Conservation (phyloP, 805 yeast species). For the Ogataea nitratoaversa region DNA sequence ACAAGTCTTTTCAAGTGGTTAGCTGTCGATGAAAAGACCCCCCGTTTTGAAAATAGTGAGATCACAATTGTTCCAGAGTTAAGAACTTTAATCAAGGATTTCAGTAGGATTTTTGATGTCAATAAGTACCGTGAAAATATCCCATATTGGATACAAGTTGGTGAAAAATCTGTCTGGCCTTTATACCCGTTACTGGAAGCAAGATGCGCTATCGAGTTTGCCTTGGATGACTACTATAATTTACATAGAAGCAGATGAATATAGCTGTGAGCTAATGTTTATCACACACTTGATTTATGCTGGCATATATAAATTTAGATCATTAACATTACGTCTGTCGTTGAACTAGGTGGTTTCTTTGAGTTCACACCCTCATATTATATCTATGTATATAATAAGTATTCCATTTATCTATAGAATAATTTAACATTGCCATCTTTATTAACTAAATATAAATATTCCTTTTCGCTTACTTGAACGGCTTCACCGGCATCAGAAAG, state of each 20-base stretch:
- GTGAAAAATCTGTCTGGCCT: slow-evolving; percentile 94
- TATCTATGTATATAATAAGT: too few species aligned
- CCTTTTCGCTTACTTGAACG: slow-evolving; percentile 46
- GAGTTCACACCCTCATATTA: too few species aligned
- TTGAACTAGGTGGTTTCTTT: too few species aligned
- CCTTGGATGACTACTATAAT: slow-evolving; percentile 70
- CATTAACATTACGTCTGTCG: too few species aligned
- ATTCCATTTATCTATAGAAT: slow-evolving; percentile 42
- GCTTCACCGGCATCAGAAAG: slow-evolving; percentile 15
- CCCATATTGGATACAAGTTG: slow-evolving; percentile 85
- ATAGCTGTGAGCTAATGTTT: background rate
- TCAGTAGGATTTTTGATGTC: slow-evolving; percentile 75
- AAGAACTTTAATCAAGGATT: slow-evolving; percentile 61
- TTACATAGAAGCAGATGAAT: slow-evolving; percentile 20
- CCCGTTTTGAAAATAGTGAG: slow-evolving; percentile 69
- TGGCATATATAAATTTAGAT: too few species aligned
- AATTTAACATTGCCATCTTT: slow-evolving; percentile 49
- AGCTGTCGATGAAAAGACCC: slow-evolving; percentile 84
- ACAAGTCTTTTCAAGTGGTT: slow-evolving; percentile 67
- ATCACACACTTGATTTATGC: too few species aligned
- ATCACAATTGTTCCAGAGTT: slow-evolving; percentile 88
- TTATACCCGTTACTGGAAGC: slow-evolving; percentile 79
- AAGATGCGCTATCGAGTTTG: slow-evolving; percentile 85
- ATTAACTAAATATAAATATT: slow-evolving; percentile 55
- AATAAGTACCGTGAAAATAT: slow-evolving; percentile 67